These are phyloP conservation scores for Neurospora sp. DNA, from an alignment of 495 filamentous ascomycete genomes.

Conservation along the genomic window DNA sequence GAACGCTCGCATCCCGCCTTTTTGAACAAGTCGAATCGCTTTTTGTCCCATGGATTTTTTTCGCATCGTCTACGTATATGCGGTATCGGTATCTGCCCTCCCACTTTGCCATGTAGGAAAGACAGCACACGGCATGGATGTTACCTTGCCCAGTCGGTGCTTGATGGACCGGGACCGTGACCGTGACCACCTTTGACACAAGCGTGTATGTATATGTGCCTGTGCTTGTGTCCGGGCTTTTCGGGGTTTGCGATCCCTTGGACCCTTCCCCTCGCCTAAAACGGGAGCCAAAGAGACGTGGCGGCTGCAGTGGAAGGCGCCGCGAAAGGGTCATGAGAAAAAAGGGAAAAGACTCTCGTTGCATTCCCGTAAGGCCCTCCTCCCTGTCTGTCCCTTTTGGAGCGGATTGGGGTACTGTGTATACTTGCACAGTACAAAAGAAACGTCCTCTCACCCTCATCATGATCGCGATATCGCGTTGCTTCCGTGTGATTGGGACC, in stretches of 20 bases:
- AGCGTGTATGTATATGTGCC: neutral
- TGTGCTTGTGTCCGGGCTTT: neutral
- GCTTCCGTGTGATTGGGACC: neutral
- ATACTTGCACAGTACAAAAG: neutral
- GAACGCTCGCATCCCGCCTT: neutral
- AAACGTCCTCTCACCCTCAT: neutral
- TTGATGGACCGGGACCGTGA: neutral
- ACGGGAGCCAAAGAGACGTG: neutral
- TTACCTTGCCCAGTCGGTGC: neutral
- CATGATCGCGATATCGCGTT: neutral
- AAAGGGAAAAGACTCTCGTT: neutral
- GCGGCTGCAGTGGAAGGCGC: neutral
- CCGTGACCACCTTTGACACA: neutral
- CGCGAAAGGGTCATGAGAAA: neutral
- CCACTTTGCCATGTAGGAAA: neutral
- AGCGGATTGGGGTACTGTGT: neutral
- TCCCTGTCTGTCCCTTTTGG: neutral
- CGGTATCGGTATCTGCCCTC: neutral
- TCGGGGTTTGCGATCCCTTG: neutral
- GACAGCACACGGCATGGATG: neutral
- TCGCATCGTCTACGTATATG: neutral
- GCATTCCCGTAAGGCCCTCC: neutral
- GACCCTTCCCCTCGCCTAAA: neutral
- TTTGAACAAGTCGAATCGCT: neutral
- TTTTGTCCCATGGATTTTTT: neutral